phyloP scores from a whole-genome alignment of 352 stramenopile genomes.

The Phytophthora aleatoria region DNA sequence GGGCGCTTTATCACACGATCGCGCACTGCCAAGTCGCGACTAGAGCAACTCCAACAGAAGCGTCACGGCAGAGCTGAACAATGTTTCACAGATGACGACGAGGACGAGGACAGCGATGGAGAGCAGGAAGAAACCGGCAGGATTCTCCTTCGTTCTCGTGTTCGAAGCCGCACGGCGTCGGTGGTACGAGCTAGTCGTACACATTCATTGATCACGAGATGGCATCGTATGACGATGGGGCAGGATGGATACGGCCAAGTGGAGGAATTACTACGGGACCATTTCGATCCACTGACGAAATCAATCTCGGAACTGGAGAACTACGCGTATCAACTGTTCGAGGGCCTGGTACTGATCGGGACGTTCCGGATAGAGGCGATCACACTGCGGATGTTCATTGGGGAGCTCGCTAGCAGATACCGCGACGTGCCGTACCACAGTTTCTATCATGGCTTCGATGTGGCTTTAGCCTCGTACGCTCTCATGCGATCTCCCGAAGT shows the following conservation, averaged over 20 bases:
- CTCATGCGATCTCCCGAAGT: slow-evolving; percentile 62
- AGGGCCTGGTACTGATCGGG: slow-evolving; percentile 57
- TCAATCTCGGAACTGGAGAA: slow-evolving; percentile 60
- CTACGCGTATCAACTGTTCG: slow-evolving; percentile 66
- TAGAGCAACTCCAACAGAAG: slow-evolving; percentile 17
- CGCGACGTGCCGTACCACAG: slow-evolving; percentile 83
- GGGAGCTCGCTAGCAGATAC: slow-evolving; percentile 60
- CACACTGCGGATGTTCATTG: slow-evolving; percentile 59
- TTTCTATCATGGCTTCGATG: slow-evolving; percentile 87
- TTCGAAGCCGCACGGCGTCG: slow-evolving; percentile 46
- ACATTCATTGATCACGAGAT: slow-evolving; percentile 66
- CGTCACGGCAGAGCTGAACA: slow-evolving; percentile 14
- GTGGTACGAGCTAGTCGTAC: slow-evolving; percentile 47
- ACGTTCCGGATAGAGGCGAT: slow-evolving; percentile 70
- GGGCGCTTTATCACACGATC: slow-evolving; percentile 56
- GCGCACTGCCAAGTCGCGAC: slow-evolving; percentile 20
- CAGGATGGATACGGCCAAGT: slow-evolving; percentile 28
- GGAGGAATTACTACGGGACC: slow-evolving; percentile 57
- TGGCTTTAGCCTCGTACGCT: slow-evolving; percentile 67
- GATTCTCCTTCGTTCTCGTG: slow-evolving; percentile 13
- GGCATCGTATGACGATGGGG: slow-evolving; percentile 60
- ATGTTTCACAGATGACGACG: slow-evolving; percentile 47
- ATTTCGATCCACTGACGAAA: slow-evolving; percentile 69
- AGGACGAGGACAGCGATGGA: slow-evolving; percentile 22
- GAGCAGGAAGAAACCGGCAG: slow-evolving; percentile 19